Base-by-base conservation (phyloP, 2,329 filamentous ascomycete species). In the Zopfia rhizophila region DNA sequence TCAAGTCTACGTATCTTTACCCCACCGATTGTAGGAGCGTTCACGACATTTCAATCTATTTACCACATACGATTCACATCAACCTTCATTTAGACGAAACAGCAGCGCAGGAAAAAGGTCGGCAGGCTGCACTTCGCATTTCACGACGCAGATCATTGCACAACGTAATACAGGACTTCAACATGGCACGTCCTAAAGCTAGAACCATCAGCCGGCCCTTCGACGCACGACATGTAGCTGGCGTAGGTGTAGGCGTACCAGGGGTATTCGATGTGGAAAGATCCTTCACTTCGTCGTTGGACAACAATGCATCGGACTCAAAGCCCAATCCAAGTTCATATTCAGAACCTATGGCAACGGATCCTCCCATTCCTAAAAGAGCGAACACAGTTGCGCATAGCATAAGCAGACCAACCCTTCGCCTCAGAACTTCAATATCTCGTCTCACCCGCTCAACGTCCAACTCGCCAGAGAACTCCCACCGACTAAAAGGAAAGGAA, bases 201-300 rank as follows among this genome's bases (percentile, higher is more conserved):
- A 48, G 53, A 17, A 52, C 59, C 13, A 71, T 71, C 28, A 69
- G 66, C 14, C 48, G 48, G 7, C 68, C 66, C 5, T 68, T 68
- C 45, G 58, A 70, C 47, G 65, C 61, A 19, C 61, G 57, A 14
- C 65, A 71, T 50, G 60, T 70, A 7, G 55, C 58, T 38, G 68
- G 66, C 21, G 60, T 69, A 21, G 24, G 8, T 27, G 24, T 27
- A n/a, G 61, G 55, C 38, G 49, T 70, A 5, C 55, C 56, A 30
- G 60, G 60, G 10, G 51, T 17, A 50, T 50, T 54, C 14, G 43
- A 30, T 25, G 55, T 52, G 43, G 45, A 46, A 60, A 61, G 48
- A 58, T 60, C 48, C 27, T 37, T 51, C 27, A 51, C 46, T 4
- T 45, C 52, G 3, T 43, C 31, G 2, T 28, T 64, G 7, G 51